Conservation (phyloP, 345 rosid species). For the Arabidopsis thaliana region DNA sequence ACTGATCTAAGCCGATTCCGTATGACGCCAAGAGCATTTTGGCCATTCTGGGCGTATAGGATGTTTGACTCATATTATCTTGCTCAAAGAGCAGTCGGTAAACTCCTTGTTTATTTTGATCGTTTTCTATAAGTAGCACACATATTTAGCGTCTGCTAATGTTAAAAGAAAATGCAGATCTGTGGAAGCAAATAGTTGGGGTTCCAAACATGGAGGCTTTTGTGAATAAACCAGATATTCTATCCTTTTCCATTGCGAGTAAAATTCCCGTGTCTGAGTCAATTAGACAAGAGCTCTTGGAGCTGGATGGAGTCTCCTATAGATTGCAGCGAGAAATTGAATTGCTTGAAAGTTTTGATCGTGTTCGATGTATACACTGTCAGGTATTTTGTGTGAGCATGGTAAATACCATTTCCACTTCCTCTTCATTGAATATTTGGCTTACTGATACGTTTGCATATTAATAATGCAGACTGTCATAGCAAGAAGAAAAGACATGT, state of each 20-base stretch:
- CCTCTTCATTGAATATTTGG: slow-evolving; percentile 15
- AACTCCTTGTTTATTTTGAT: slow-evolving; percentile 26
- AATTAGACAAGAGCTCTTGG: slow-evolving; percentile 92
- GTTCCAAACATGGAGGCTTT: slow-evolving; percentile 71
- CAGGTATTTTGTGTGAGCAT: slow-evolving; percentile 52
- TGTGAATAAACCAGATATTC: slow-evolving; percentile 77
- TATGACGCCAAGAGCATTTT: slow-evolving; percentile 66
- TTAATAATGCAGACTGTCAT: slow-evolving; percentile 59
- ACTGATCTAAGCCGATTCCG: slow-evolving; percentile 53
- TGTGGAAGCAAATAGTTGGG: slow-evolving; percentile 92
- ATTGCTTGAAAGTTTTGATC: slow-evolving; percentile 72
- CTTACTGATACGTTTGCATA: neutral
- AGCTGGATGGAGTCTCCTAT: slow-evolving; percentile 85
- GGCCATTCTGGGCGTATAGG: slow-evolving; percentile 86
- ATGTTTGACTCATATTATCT: slow-evolving; percentile 90
- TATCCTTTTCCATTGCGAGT: slow-evolving; percentile 89
- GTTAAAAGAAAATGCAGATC: slow-evolving; percentile 56
- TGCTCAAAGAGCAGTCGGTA: slow-evolving; percentile 93
- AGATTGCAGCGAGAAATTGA: slow-evolving; percentile 87
- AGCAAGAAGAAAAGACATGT: slow-evolving; percentile 91
- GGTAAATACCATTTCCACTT: slow-evolving; percentile 1
- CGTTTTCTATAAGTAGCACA: neutral
- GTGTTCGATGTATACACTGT: slow-evolving; percentile 80
- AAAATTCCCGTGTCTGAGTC: slow-evolving; percentile 90
- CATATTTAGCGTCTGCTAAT: slow-evolving; percentile 20